Evolutionary conservation across 2,329 filamentous ascomycete species (phyloP), one percentile per base, ranked within the genome.

Genomic region (Ilyonectria mors-panacis): DNA sequence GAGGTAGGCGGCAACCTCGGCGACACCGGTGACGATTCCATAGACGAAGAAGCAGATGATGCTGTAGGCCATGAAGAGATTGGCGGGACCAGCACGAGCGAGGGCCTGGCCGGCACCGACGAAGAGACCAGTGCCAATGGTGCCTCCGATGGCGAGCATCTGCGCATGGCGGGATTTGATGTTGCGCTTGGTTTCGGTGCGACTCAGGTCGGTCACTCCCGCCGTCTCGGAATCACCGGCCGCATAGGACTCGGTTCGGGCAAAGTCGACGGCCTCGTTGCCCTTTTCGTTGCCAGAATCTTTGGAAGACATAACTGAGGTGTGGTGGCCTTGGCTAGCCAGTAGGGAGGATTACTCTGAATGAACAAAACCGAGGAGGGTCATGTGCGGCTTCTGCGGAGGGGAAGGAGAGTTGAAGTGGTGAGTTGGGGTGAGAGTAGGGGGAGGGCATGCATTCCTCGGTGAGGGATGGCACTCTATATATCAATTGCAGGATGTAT

Each of bases 131-230:
- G 59, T 67, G 4, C 59, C 65, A 13, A 67, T 65, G 50, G 63
- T 60, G 4, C 63, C 63, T 9, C 62, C 62, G 21, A 65, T 65
- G 17, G 61, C 61, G 19, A 65, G 37, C 63, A 65, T 65, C 50
- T 65, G 63, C 21, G 63, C 57, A 42, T 65, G 63, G 28, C 57
- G 63, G n/a, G 57, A 61, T 26, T 65, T 65, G 63, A 65, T 61
- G 45, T 48, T 55, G 42, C 61, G 61, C 30, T 17, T 15, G 13
- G 62, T 59, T 28, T 64, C 55, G 13, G 62, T 64, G 30, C 55
- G 62, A 30, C 48, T 21, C 21, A 64, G 30, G 33, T 64, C 62
- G 10, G 12, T 19, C 10, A 39, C 23, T n/a, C 62, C 62, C 6
- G 62, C 62, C 1, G 21, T 51, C 30, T 64, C 62, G 1, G 62